Evolutionary conservation across 2,329 filamentous ascomycete genomes (phyloP).

Genomic region (Periconia sp.): DNA sequence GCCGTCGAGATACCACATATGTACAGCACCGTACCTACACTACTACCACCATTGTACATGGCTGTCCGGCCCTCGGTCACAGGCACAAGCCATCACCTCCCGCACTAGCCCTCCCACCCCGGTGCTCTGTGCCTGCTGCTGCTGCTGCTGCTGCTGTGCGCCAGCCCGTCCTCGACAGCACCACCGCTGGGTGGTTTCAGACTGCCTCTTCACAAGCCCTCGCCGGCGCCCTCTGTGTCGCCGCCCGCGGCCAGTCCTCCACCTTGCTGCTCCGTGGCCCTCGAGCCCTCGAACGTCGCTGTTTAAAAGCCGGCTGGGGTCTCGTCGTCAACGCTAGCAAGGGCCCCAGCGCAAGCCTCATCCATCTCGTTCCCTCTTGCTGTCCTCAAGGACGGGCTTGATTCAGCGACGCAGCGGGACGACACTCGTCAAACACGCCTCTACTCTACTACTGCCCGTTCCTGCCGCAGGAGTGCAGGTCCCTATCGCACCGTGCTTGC

Average conservation of each 20-base stretch:
- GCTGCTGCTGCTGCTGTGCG: conserved; percentile 43
- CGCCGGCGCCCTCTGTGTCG: conserved; percentile 35
- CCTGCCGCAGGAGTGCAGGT: conserved; percentile 32
- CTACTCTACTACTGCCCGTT: conserved; percentile 20
- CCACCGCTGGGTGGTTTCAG: conserved; percentile 42
- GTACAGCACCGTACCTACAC: too few species aligned
- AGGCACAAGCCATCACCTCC: conserved; percentile 31
- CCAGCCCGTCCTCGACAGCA: conserved; percentile 30
- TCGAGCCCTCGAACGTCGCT: conserved; percentile 28
- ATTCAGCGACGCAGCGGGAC: conserved; percentile 21
- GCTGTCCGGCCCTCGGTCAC: conserved; percentile 35
- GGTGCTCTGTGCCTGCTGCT: too few species aligned
- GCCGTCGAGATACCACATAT: too few species aligned
- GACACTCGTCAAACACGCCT: conserved; percentile 15
- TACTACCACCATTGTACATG: conserved; percentile 37
- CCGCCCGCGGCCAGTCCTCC: conserved; percentile 28
- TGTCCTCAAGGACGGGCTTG: conserved; percentile 31
- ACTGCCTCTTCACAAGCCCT: conserved; percentile 35
- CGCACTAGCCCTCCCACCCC: conserved; percentile 35
- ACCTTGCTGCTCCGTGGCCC: conserved; percentile 27
- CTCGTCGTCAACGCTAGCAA: conserved; percentile 41
- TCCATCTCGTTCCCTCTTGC: conserved; percentile 33
- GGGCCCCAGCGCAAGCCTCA: conserved; percentile 35
- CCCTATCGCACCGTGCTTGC: conserved; percentile 35
- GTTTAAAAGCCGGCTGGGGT: conserved; percentile 37